Conservation (phyloP, 2,329 filamentous ascomycete species). For the Colletotrichum truncatum region DNA sequence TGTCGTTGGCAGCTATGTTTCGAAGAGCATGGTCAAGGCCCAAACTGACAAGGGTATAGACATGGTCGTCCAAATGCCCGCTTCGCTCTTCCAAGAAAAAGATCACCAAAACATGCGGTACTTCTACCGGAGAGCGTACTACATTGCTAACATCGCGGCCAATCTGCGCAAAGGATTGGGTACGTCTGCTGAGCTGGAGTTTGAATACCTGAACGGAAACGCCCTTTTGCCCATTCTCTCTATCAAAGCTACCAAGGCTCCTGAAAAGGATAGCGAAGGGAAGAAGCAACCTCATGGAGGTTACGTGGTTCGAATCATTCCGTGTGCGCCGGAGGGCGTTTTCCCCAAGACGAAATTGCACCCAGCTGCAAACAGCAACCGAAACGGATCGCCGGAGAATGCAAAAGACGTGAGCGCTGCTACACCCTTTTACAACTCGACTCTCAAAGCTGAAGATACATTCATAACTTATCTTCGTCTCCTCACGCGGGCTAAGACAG, state of each 20-base stretch:
- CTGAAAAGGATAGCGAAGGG: conserved; percentile 30
- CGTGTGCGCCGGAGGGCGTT: conserved; percentile 72
- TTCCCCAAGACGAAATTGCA: conserved; percentile 79
- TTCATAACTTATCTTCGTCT: conserved; percentile 80
- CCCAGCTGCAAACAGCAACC: conserved; percentile 75
- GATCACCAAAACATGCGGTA: conserved; percentile 94
- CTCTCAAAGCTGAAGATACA: conserved; percentile 80
- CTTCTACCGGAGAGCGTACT: conserved; percentile 94
- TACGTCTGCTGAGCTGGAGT: conserved; percentile 66
- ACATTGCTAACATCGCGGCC: conserved; percentile 82
- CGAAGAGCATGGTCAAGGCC: conserved; percentile 76
- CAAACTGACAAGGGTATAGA: conserved; percentile 73
- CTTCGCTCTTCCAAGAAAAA: conserved; percentile 85
- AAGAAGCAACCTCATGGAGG: conserved; percentile 43
- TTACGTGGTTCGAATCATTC: conserved; percentile 79
- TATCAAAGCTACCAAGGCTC: conserved; percentile 45
- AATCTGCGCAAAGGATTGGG: conserved; percentile 69
- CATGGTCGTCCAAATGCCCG: conserved; percentile 87
- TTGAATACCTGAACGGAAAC: conserved; percentile 77
- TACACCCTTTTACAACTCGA: conserved; percentile 91
- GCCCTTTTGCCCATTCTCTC: conserved; percentile 75
- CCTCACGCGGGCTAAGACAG: conserved; percentile 73
- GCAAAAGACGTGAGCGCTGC: conserved; percentile 52
- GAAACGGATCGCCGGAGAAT: conserved; percentile 58
- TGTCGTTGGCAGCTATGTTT: conserved; percentile 86